Evolutionary conservation across 2,329 filamentous ascomycete genomes (phyloP), one percentile per base, ranked within the genome.

Genomic region (Verticillium alfalfae): DNA sequence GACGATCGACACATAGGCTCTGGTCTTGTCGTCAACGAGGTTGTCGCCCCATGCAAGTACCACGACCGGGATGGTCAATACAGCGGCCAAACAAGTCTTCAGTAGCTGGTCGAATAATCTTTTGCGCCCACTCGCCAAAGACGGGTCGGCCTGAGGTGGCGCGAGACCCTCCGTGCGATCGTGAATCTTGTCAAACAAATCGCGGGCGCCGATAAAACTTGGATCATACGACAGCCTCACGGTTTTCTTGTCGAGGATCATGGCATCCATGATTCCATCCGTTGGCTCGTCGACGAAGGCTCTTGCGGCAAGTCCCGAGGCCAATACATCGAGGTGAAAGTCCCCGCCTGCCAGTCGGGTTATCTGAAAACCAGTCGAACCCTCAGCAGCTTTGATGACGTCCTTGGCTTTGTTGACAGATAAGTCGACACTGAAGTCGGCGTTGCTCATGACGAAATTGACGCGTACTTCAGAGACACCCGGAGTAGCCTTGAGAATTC

Each of bases 371-470:
- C 71, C 73, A 2, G 70, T 75, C 13, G 68, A 69, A 18, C 58
- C 65, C 45, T 72, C 68, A 1, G 65, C 67, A 45, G 58, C 61
- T 34, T 66, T 69, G 6, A 75, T 66, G 16, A 73, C 68, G 5
- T 72, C 66, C 4, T 72, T 70, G 1, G 66, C 66, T 1, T 64
- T 70, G 9, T 64, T 68, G 9, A 67, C 56, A 1, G 66, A 63
- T 0, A 61, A 60, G 56, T 76, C 69, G 1, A 76, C 34, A 5
- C 58, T 64, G 56, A 77, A 72, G 22, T 76, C 74, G 49, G 70
- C 75, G 7, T 68, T 70, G 4, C 73, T 74, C 67, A 73, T 72
- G 64, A 77, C 72, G 41, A 77, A 77, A 61, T 76, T 76, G 63
- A 77, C 73, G 0, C 67, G 70, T 1, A 71, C 69, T 3, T 68